phyloP scores from a whole-genome alignment of 148 eudicot genomes.

The Amaranthus hypochondriacus region DNA sequence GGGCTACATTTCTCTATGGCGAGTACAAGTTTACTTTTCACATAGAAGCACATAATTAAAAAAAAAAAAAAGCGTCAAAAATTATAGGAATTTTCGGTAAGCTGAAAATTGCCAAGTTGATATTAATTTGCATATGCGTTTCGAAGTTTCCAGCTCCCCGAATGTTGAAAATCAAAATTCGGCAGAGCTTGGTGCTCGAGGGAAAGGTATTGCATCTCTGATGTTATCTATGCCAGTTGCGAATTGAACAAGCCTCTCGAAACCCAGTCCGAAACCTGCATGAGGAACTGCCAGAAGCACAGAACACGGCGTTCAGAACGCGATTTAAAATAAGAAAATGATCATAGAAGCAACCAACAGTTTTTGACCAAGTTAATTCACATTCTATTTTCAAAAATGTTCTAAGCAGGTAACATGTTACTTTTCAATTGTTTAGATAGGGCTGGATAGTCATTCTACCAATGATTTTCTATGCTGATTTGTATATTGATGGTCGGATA shows the following conservation, averaged over 20 bases:
- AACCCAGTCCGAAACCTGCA: constrained; percentile 95
- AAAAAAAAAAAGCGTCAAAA: too few relatives aligned
- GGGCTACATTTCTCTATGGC: too few relatives aligned
- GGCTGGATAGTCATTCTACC: too few relatives aligned
- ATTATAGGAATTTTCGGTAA: too few relatives aligned
- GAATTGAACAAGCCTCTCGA: constrained; percentile 96
- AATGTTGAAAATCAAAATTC: constrained; percentile 52
- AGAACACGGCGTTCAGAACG: constrained; percentile 4
- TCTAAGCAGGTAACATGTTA: neutral
- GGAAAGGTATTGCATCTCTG: constrained; percentile 92
- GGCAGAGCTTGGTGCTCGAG: constrained; percentile 90
- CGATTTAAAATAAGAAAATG: neutral
- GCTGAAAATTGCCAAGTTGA: too few relatives aligned
- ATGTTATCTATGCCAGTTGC: constrained; percentile 96
- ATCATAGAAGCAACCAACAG: neutral
- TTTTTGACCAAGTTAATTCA: neutral
- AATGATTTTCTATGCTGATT: too few relatives aligned
- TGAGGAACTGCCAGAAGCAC: constrained; percentile 71
- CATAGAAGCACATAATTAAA: too few relatives aligned
- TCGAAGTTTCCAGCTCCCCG: too few relatives aligned
- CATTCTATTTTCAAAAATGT: too few relatives aligned
- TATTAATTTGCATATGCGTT: too few relatives aligned
- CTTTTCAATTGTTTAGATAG: too few relatives aligned
- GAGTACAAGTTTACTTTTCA: too few relatives aligned
- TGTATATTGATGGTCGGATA: neutral